These are phyloP conservation scores for Caryopteris hybrid DNA, from an alignment of 305 asterid species.

Conservation along the genomic window DNA sequence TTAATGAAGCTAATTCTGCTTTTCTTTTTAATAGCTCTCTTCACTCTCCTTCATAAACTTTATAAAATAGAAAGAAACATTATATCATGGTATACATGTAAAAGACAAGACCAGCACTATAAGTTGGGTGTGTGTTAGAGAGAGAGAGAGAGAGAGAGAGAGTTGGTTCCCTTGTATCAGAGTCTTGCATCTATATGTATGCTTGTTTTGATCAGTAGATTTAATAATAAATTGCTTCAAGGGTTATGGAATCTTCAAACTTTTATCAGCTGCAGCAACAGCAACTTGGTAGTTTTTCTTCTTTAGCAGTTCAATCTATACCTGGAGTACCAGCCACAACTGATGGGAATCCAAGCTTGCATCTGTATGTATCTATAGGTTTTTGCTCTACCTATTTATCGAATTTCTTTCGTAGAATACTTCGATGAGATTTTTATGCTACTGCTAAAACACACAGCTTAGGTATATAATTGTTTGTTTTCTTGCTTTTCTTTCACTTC, in stretches of 20 bases:
- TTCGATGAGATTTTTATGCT: too few relatives aligned
- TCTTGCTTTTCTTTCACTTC: too few relatives aligned
- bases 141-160: too few relatives aligned
- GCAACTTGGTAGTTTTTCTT: not conserved
- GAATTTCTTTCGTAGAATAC: too few relatives aligned
- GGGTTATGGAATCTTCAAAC: slow-evolving; percentile 6
- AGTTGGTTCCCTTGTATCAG: not conserved
- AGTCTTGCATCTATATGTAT: too few relatives aligned
- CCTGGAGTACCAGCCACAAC: not conserved
- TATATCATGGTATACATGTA: not conserved
- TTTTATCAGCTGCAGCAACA: not conserved
- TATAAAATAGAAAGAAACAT: not conserved
- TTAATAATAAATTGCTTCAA: not conserved
- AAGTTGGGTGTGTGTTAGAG: not conserved
- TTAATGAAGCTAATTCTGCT: too few relatives aligned
- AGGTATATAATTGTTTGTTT: too few relatives aligned
- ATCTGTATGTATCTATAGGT: not conserved
- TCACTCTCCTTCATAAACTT: too few relatives aligned
- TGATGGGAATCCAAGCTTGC: slow-evolving; percentile 7
- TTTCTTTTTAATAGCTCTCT: too few relatives aligned
- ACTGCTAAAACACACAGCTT: too few relatives aligned
- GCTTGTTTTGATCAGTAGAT: not conserved
- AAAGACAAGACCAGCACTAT: not conserved
- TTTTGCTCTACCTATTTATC: too few relatives aligned
- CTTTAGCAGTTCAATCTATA: slow-evolving; percentile 1